phyloP scores from a whole-genome alignment of 805 yeast species.

The Pichia rugopelliculosa region DNA sequence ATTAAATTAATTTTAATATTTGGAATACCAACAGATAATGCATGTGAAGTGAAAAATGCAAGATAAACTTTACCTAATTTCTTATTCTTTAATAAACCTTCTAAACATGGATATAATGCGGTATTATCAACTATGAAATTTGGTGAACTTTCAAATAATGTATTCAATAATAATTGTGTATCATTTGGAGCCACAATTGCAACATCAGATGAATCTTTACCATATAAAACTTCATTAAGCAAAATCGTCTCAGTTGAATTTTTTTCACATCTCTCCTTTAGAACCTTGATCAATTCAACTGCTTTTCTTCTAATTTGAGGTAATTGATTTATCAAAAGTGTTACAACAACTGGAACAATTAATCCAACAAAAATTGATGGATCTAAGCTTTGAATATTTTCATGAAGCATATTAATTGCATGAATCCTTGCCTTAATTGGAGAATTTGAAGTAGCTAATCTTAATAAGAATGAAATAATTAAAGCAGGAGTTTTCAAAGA shows the following conservation, averaged over 20 bases:
- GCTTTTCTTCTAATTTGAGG: conserved; percentile 43
- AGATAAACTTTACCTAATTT: conserved; percentile 49
- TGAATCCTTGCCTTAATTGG: conserved; percentile 52
- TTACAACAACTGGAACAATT: conserved; percentile 49
- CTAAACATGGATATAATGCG: conserved; percentile 35
- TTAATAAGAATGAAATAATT: conserved; percentile 49
- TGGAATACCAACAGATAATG: conserved; percentile 43
- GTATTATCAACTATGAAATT: conserved; percentile 45
- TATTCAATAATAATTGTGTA: conserved; percentile 37
- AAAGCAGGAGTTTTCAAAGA: conserved; percentile 19
- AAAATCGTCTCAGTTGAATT: conserved; percentile 34
- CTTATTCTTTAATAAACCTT: conserved; percentile 37
- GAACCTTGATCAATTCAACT: conserved; percentile 31
- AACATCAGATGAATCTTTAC: conserved; percentile 36
- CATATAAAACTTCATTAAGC: conserved; percentile 53
- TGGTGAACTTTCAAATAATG: conserved; percentile 30
- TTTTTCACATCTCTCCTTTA: conserved; percentile 19
- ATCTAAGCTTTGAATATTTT: conserved; percentile 30
- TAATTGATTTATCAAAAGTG: conserved; percentile 45
- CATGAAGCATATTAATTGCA: conserved; percentile 37
- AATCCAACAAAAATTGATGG: conserved; percentile 36
- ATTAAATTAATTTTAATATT: conserved; percentile 48
- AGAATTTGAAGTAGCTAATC: conserved; percentile 49
- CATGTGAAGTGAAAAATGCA: conserved; percentile 67
- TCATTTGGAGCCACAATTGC: conserved; percentile 63